Evolutionary conservation across 148 eudicot species (phyloP), one percentile per base, ranked within the genome.

Genomic region (Silene conica): DNA sequence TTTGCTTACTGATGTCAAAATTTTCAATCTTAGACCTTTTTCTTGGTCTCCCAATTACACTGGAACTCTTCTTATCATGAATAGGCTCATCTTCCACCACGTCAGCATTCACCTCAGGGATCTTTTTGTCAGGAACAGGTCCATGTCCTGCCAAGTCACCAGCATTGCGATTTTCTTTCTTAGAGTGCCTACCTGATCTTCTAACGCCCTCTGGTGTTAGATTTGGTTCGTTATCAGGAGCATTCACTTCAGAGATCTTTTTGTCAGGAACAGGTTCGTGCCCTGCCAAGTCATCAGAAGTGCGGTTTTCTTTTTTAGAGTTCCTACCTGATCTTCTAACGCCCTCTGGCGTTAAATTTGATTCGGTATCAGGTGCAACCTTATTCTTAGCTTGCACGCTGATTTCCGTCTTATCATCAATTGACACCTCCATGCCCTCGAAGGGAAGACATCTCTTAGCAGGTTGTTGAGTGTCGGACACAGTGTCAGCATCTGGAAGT

Each of bases 401-500:
- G 57, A 58, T 60, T 59, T 76, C 73, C 22, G 67, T 59, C 57
- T 50, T 48, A 43, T 73, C 75, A 46, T 70, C 65, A 16, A 54
- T 14, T 13, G 62, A 59, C 48, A 57, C 80, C 72, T 85, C 88
- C 38, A 64, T 74, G 56, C 74, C 86, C 43, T 83, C 72, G 74
- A 86, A 89, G 77, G 92, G 80, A 45, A 90, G 83, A 18, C 89
- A 82, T 78, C 90, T 85, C 85, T 89, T 90, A 28, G 90, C 89
- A 45, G 88, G 83, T 21, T 75, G 78, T 19, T 87, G 87, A 73
- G 76, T 57, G 15, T 84, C 81, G 20, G 76, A 69, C 50, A 21
- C 73, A 57, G 78, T 70, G 48, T 77, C 86, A 25, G 77, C 59
- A 48, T 71, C 80, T 10, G 82, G 69, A 62, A 82, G 83, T 63